These are phyloP conservation scores for Leccinum griseonigrum DNA, from an alignment of 1,284 basidiomycete genomes.

Conservation along the genomic window DNA sequence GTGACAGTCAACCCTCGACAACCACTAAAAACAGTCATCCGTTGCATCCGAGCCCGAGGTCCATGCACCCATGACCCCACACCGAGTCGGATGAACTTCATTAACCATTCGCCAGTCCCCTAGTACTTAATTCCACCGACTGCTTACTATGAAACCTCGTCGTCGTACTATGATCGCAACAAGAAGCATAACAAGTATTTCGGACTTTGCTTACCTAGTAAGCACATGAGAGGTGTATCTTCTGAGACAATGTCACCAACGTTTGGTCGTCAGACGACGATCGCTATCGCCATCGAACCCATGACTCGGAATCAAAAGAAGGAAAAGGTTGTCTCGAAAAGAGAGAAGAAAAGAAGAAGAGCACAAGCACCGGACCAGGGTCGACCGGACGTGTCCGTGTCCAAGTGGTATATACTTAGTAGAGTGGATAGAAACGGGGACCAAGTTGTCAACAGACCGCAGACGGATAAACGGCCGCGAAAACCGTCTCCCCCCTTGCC, in stretches of 20 bases:
- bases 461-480: neutral
- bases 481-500: neutral
- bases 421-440: no score
- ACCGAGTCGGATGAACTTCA: no score
- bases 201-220: neutral
- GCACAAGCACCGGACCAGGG: neutral
- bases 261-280: neutral
- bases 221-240: neutral
- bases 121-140: neutral
- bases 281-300: neutral
- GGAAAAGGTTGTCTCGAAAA: neutral
- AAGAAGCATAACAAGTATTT: neutral
- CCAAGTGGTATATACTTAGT: neutral
- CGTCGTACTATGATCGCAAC: neutral
- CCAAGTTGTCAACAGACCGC: no score
- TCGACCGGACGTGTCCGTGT: neutral
- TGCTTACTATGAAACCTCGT: neutral
- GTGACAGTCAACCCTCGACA: neutral
- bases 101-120: neutral
- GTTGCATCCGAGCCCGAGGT: neutral
- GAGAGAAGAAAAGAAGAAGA: neutral
- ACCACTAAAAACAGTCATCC: neutral
- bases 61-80: no score
- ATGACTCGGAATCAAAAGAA: neutral
- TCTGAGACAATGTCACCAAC: neutral